These are phyloP conservation scores for Papiliotrema terrestris DNA, from an alignment of 1,284 basidiomycete genomes.

Conservation along the genomic window DNA sequence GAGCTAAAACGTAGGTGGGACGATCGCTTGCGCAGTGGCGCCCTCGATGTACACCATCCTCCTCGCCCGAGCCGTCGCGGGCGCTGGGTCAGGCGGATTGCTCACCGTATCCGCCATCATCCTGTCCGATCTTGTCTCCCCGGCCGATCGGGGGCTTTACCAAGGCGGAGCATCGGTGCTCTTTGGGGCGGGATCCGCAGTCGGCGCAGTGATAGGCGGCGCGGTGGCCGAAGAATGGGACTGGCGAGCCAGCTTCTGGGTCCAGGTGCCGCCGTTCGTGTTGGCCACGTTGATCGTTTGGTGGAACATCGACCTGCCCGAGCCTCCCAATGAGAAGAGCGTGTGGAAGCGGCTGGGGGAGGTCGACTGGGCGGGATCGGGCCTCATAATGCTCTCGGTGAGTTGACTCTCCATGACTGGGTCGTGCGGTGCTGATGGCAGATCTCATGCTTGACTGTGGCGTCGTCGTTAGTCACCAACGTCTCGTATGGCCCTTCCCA, in stretches of 20 bases:
- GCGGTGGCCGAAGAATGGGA: slow-evolving; percentile 23
- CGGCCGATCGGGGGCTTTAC: slow-evolving; percentile 33
- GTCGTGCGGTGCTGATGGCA: not conserved
- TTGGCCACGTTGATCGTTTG: slow-evolving; percentile 20
- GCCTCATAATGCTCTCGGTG: slow-evolving; percentile 24
- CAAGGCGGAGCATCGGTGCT: slow-evolving; percentile 34
- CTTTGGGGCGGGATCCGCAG: slow-evolving; percentile 23
- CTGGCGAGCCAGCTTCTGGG: slow-evolving; percentile 32
- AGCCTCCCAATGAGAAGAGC: not conserved
- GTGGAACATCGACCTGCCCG: slow-evolving; percentile 25
- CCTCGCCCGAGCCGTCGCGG: slow-evolving; percentile 22
- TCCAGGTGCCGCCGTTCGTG: slow-evolving; percentile 24
- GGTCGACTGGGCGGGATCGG: slow-evolving; percentile 33
- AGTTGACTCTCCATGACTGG: slow-evolving; percentile 7
- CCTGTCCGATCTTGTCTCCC: slow-evolving; percentile 31
- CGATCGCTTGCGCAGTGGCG: slow-evolving; percentile 24
- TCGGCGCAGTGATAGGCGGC: slow-evolving; percentile 29
- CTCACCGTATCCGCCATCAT: slow-evolving; percentile 32
- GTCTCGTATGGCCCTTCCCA: not conserved
- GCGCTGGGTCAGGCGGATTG: slow-evolving; percentile 30
- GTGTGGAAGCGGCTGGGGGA: slow-evolving; percentile 22
- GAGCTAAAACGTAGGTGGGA: slow-evolving; percentile 14
- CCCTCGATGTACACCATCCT: slow-evolving; percentile 24
- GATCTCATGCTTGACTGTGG: slow-evolving; percentile 1
- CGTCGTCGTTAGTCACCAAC: slow-evolving; percentile 11